Percentiles rank a stretch among this genome's conserved stretches.
phyloP scores from a whole-genome alignment of 2,329 filamentous ascomycete genomes.

The Exophiala sp. region DNA sequence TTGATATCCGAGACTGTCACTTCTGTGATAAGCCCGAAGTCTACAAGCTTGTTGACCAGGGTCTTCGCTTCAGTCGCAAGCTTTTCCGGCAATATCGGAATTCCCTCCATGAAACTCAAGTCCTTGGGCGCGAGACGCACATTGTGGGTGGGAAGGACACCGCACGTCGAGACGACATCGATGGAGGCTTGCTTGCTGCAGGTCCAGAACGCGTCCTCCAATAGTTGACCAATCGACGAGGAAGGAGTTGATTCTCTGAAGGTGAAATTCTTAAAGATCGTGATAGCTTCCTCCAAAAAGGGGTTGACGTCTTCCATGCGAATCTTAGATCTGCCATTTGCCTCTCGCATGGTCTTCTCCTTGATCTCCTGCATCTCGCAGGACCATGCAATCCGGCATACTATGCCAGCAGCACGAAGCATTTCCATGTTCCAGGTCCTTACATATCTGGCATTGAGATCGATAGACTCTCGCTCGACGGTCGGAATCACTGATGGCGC shows the following conservation, averaged over 20 bases:
- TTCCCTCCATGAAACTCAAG: slow-evolving; percentile 77
- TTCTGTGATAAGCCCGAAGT: slow-evolving; percentile 81
- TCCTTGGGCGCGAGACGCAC: slow-evolving; percentile 73
- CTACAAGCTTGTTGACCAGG: slow-evolving; percentile 76
- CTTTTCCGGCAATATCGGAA: slow-evolving; percentile 77
- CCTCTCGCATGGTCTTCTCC: slow-evolving; percentile 49
- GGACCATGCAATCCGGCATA: slow-evolving; percentile 80
- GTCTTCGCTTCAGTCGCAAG: slow-evolving; percentile 63
- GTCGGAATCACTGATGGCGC: slow-evolving; percentile 96
- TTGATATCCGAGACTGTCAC: slow-evolving; percentile 86
- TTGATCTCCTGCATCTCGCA: slow-evolving; percentile 80
- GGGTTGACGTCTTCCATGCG: slow-evolving; percentile 62
- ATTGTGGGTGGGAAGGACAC: slow-evolving; percentile 77
- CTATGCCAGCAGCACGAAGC: slow-evolving; percentile 83
- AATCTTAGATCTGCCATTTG: slow-evolving; percentile 51
- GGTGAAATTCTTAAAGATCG: slow-evolving; percentile 81
- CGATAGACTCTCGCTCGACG: slow-evolving; percentile 93
- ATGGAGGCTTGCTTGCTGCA: slow-evolving; percentile 78
- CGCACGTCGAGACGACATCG: slow-evolving; percentile 82
- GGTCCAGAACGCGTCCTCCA: slow-evolving; percentile 96
- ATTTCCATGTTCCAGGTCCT: slow-evolving; percentile 95
- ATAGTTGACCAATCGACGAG: slow-evolving; percentile 73
- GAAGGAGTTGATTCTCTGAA: slow-evolving; percentile 89
- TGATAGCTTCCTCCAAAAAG: slow-evolving; percentile 73
- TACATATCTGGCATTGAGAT: slow-evolving; percentile 92